Percentiles rank a stretch among this genome's conserved stretches.
phyloP scores from a whole-genome alignment of 1,284 basidiomycete genomes.

The Trametes versicolor region DNA sequence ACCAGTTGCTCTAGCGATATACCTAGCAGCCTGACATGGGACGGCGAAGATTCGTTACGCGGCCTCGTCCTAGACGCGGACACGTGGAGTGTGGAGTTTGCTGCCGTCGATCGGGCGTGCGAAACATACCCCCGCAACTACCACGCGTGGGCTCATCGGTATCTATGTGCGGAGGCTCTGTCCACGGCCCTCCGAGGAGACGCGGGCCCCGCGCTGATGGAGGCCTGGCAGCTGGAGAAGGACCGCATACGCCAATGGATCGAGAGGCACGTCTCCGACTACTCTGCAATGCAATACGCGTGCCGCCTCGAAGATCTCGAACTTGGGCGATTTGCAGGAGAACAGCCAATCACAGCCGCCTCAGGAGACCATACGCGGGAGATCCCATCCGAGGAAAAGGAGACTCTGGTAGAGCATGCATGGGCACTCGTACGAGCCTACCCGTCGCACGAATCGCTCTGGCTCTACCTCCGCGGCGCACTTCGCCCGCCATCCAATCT shows the following conservation, averaged over 20 bases:
- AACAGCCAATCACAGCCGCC: not conserved
- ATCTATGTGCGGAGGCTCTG: conserved; percentile 51
- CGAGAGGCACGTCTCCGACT: conserved; percentile 68
- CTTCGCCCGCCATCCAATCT: conserved; percentile 10
- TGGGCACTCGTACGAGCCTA: conserved; percentile 56
- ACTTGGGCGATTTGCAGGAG: not conserved
- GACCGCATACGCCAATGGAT: conserved; percentile 58
- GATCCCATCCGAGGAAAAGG: not conserved
- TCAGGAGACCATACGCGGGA: not conserved
- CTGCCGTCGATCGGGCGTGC: conserved; percentile 56
- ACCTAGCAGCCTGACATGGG: not conserved
- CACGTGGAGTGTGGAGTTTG: conserved; percentile 55
- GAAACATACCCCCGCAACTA: conserved; percentile 74
- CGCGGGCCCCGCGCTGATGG: conserved; percentile 18
- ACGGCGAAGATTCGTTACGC: conserved; percentile 27
- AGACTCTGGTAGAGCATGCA: conserved; percentile 48
- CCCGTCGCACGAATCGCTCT: conserved; percentile 66
- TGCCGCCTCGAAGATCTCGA: conserved; percentile 37
- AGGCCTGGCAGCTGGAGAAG: conserved; percentile 52
- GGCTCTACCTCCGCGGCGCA: conserved; percentile 62
- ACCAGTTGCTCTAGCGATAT: not conserved
- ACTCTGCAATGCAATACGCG: conserved; percentile 66
- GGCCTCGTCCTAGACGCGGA: conserved; percentile 41
- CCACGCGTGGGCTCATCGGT: conserved; percentile 71
- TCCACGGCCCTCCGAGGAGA: conserved; percentile 21